These are phyloP conservation scores for Aureobasidium sp. DNA, from an alignment of 2,329 filamentous ascomycete species.

Conservation along the genomic window DNA sequence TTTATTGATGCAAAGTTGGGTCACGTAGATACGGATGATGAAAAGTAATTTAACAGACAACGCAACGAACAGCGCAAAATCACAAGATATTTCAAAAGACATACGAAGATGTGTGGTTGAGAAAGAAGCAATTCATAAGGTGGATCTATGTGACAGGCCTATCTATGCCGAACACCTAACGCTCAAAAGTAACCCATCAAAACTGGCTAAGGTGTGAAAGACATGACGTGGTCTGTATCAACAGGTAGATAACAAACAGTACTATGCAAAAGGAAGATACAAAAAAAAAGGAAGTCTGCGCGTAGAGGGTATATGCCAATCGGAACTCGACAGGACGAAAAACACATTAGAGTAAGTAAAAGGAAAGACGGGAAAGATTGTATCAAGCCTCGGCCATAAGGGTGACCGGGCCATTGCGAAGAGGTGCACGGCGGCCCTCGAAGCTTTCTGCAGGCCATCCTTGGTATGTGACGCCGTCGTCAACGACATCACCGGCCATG, in stretches of 20 bases:
- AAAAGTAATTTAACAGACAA: no score
- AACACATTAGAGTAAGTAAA: background rate
- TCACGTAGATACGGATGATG: background rate
- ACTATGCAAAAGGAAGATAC: background rate
- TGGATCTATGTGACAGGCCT: background rate
- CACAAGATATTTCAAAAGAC: no score
- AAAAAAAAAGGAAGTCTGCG: background rate
- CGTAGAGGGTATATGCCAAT: background rate
- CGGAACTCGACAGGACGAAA: background rate
- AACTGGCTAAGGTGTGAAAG: background rate
- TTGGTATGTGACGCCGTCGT: slow-evolving; percentile 42
- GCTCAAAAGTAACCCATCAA: background rate
- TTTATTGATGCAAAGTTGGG: slow-evolving; percentile 33
- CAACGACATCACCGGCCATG: slow-evolving; percentile 48
- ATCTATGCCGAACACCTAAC: background rate
- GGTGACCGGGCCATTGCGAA: slow-evolving; percentile 2
- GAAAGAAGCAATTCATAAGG: background rate
- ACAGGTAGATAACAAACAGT: background rate
- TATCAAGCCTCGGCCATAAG: background rate
- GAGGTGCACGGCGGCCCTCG: background rate
- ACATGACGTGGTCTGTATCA: background rate
- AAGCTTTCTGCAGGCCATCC: slow-evolving; percentile 46
- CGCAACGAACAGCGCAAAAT: no score
- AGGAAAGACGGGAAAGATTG: background rate
- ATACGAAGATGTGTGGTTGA: no score